These are phyloP conservation scores for Apiotrichum montevideense DNA, from an alignment of 1,284 basidiomycete genomes.

Conservation along the genomic window DNA sequence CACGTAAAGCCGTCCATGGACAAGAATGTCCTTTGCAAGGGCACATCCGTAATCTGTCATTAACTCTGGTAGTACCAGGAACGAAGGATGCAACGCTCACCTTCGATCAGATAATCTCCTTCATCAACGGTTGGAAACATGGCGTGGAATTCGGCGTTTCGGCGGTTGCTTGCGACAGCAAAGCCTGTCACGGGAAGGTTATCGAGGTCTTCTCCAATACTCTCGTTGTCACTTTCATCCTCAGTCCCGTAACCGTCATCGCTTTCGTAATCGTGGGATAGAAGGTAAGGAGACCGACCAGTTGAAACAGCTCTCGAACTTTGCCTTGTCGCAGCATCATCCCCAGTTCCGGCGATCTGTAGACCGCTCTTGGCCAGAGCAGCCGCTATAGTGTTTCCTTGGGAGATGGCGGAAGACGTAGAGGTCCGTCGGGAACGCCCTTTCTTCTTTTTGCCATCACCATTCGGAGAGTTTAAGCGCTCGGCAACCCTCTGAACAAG, in stretches of 20 bases:
- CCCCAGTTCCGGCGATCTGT: slow-evolving; percentile 17
- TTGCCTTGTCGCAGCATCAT: background rate
- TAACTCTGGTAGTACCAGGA: too few species aligned
- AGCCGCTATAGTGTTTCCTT: slow-evolving; percentile 26
- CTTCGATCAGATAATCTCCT: slow-evolving; percentile 97
- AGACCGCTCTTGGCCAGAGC: slow-evolving; percentile 35
- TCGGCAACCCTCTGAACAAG: slow-evolving; percentile 22
- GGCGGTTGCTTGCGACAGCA: slow-evolving; percentile 89
- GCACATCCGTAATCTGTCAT: slow-evolving; percentile 89
- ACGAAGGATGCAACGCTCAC: slow-evolving; percentile 49
- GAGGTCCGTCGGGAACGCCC: slow-evolving; percentile 20
- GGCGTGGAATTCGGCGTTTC: slow-evolving; percentile 94
- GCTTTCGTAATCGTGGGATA: slow-evolving; percentile 17
- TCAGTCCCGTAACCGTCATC: slow-evolving; percentile 45
- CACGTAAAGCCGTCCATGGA: slow-evolving; percentile 92
- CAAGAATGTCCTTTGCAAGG: slow-evolving; percentile 87
- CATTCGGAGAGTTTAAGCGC: slow-evolving; percentile 6
- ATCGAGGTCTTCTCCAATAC: slow-evolving; percentile 39
- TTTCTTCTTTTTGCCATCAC: slow-evolving; percentile 9
- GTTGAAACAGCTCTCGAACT: slow-evolving; percentile 7
- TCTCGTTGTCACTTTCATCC: slow-evolving; percentile 52
- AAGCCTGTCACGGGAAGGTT: slow-evolving; percentile 80
- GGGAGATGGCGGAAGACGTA: slow-evolving; percentile 23
- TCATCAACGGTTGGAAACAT: slow-evolving; percentile 83
- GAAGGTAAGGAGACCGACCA: slow-evolving; percentile 20